Base-by-base conservation (phyloP, 306 rosid genomes). In the Quercus berberidifolia region DNA sequence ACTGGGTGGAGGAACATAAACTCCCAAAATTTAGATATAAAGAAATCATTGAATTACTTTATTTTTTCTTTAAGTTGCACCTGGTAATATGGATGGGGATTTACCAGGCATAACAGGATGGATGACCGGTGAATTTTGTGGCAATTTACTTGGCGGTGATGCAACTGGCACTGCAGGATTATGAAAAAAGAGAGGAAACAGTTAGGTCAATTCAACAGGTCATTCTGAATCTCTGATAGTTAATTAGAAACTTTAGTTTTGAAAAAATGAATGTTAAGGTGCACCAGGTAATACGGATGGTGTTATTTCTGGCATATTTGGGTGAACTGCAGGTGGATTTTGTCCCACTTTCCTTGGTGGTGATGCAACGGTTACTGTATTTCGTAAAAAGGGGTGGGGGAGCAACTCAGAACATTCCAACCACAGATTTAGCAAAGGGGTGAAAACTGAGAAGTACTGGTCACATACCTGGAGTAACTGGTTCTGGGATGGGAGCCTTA, bases 391-490 rank as follows among this genome's bases (percentile, higher is more conserved):
- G 75, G 23, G 26, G 78, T 5, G 55, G 74, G 74, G 59, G 69
- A 60, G 46, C 52, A 25, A 59, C 74, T 65, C 21, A 80, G 62
- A 74, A 70, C 49, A 52, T 79, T 69, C 62, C 33, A 23, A 70
- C 30, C 31, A 31, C 28, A 76, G 60, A 76, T 55, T 30, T 74
- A 80, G 74, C 63, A 74, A 83, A 35, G 63, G 54, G 25, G 28
- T 78, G 54, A 58, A 69, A 72, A 58, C 82, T 62, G 54, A 58
- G 69, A 72, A 58, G 82, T 62, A 41, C 78, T 69, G 1, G 73
- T 69, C 77, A 78, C 80, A 75, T 83, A 91, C 93, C 96, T 74
- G 87, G 87, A 49, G 90, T 58, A 84, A 84, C 80, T 72, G 91
- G 88, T 63, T 84, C 85, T 69, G 81, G 49, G 28, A 74, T 55